These are phyloP conservation scores for Aspergillus uvarum DNA, from an alignment of 2,329 filamentous ascomycete genomes.

Conservation along the genomic window DNA sequence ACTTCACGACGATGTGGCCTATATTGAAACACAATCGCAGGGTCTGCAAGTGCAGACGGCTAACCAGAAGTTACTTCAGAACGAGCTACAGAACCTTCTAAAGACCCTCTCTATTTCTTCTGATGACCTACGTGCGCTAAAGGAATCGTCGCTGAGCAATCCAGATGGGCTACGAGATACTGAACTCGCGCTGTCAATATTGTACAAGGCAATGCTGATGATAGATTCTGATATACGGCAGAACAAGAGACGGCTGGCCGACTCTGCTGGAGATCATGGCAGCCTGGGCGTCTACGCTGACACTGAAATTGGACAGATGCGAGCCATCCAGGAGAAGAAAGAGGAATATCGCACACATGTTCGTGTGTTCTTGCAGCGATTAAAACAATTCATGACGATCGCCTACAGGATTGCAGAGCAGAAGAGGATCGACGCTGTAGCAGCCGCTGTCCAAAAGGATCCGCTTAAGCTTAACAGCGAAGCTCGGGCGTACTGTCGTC, in stretches of 20 bases:
- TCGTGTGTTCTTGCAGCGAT: slow-evolving; percentile 70
- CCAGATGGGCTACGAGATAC: slow-evolving; percentile 71
- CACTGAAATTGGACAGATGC: slow-evolving; percentile 79
- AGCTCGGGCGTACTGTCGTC: slow-evolving; percentile 70
- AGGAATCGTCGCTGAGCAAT: slow-evolving; percentile 70
- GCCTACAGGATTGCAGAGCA: slow-evolving; percentile 76
- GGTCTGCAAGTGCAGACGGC: slow-evolving; percentile 95
- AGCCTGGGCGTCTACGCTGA: slow-evolving; percentile 63
- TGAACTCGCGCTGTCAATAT: slow-evolving; percentile 71
- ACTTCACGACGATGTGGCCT: slow-evolving; percentile 90
- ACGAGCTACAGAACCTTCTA: slow-evolving; percentile 83
- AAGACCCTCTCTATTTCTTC: slow-evolving; percentile 86
- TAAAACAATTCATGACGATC: slow-evolving; percentile 77
- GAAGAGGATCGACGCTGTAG: slow-evolving; percentile 61
- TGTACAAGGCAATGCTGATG: slow-evolving; percentile 90
- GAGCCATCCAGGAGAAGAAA: slow-evolving; percentile 90
- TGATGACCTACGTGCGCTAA: slow-evolving; percentile 71
- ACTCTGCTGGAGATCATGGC: slow-evolving; percentile 39
- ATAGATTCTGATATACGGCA: slow-evolving; percentile 79
- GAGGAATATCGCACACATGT: slow-evolving; percentile 81
- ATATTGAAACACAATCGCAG: slow-evolving; percentile 95
- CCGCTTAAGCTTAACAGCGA: slow-evolving; percentile 65
- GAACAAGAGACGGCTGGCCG: slow-evolving; percentile 50
- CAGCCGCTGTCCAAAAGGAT: slow-evolving; percentile 46
- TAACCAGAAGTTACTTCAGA: slow-evolving; percentile 91